A percentile compares a stretch with the other conserved stretches of the same genome.
phyloP scores from a whole-genome alignment of 2,329 filamentous ascomycete species.

The Stagonosporopsis chrysanthemi region DNA sequence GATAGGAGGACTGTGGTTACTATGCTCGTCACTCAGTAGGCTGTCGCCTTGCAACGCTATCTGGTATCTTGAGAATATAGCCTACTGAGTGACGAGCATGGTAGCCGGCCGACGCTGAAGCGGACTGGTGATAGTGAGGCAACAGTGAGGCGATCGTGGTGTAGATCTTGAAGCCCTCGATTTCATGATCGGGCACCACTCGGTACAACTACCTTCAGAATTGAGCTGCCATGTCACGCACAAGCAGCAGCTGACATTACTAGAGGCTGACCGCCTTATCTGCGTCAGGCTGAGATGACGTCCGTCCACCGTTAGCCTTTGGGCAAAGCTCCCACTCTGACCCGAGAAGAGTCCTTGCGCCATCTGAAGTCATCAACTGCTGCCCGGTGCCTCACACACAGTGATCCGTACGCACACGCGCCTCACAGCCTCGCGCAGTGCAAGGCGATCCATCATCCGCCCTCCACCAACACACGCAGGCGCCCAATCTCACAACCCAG shows the following conservation, averaged over 20 bases:
- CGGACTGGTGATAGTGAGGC: too few species aligned
- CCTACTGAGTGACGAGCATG: too few species aligned
- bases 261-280: background rate
- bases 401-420: background rate
- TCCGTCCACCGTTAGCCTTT: background rate
- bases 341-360: background rate
- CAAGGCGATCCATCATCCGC: slow-evolving; percentile 22
- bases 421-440: background rate
- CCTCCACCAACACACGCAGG: slow-evolving; percentile 16
- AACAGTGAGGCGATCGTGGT: background rate
- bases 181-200: background rate
- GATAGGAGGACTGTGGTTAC: too few species aligned
- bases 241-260: background rate
- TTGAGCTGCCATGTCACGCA: background rate
- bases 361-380: background rate
- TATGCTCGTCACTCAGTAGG: too few species aligned
- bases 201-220: background rate
- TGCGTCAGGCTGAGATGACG: background rate
- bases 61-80: too few species aligned
- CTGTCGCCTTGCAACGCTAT: too few species aligned
- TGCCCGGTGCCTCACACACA: background rate
- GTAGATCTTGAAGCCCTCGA: background rate
- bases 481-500: slow-evolving; percentile 14
- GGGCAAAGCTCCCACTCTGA: background rate
- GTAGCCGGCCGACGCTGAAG: too few species aligned